Evolutionary conservation across 1,284 basidiomycete genomes (phyloP).

Genomic region (Ganoderma multipileum): DNA sequence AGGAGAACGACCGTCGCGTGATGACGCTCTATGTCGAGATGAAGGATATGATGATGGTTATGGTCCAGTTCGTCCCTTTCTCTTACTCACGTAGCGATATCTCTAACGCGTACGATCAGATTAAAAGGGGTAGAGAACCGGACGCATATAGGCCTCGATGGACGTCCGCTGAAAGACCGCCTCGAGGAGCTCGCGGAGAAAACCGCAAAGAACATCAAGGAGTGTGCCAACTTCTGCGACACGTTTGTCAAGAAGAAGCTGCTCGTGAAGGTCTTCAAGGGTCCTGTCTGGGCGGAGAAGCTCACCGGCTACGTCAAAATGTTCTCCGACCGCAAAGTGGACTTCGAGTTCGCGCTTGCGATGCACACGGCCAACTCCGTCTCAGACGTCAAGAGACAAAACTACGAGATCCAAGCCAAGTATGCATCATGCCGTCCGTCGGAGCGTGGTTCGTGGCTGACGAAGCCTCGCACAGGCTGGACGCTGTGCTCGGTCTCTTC

Average conservation of each 20-base stretch:
- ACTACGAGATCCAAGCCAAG: conserved; percentile 37
- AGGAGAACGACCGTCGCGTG: conserved; percentile 51
- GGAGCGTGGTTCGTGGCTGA: background rate
- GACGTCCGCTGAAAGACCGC: conserved; percentile 32
- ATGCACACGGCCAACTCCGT: conserved; percentile 44
- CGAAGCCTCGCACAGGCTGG: conserved; percentile 23
- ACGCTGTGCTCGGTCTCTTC: conserved; percentile 11
- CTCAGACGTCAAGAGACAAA: conserved; percentile 41
- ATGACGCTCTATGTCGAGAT: conserved; percentile 38
- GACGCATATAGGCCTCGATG: conserved; percentile 29
- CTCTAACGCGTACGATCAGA: background rate
- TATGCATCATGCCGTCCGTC: background rate
- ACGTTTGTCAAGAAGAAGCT: conserved; percentile 40
- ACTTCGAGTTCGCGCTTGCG: conserved; percentile 42
- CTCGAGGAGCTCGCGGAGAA: conserved; percentile 30
- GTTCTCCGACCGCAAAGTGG: conserved; percentile 43
- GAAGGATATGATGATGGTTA: conserved; percentile 47
- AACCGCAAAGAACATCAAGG: conserved; percentile 39
- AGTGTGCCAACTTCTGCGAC: conserved; percentile 42
- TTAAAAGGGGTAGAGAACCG: conserved; percentile 24
- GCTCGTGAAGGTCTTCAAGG: conserved; percentile 46
- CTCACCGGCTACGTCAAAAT: conserved; percentile 41
- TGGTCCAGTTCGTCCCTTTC: conserved; percentile 46
- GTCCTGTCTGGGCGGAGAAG: conserved; percentile 45
- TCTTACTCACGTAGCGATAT: background rate